Percentiles rank a stretch among this genome's conserved stretches.
phyloP scores from a whole-genome alignment of 2,329 filamentous ascomycete species.

The Ophiosphaerella narmari region DNA sequence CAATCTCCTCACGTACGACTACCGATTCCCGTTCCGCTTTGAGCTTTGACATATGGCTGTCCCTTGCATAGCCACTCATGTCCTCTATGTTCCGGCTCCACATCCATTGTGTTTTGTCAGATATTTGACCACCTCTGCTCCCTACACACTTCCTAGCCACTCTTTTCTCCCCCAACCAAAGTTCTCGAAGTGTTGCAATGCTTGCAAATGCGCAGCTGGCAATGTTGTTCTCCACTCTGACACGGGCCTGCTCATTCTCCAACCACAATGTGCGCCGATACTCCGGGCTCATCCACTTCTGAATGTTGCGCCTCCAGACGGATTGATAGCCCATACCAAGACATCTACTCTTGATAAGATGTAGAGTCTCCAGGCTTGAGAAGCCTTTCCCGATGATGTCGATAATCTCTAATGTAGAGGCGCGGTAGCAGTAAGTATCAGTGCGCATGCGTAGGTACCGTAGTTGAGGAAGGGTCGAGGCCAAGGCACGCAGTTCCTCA shows the following conservation, averaged over 20 bases:
- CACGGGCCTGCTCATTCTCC: constrained; percentile 14
- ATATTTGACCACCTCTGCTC: background rate
- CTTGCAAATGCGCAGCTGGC: constrained; percentile 14
- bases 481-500: constrained; percentile 11
- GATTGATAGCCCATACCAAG: constrained; percentile 20
- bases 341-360: constrained; percentile 13
- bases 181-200: constrained; percentile 10
- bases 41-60: constrained; percentile 5
- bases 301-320: constrained; percentile 19
- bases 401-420: constrained; percentile 12
- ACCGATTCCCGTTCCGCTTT: constrained; percentile 16
- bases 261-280: constrained; percentile 14
- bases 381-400: constrained; percentile 6
- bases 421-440: constrained; percentile 19
- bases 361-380: constrained; percentile 7
- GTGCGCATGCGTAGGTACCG: constrained; percentile 14
- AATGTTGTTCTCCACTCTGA: constrained; percentile 19
- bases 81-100: constrained; percentile 19
- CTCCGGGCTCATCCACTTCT: constrained; percentile 12
- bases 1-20: constrained; percentile 12
- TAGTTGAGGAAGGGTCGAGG: constrained; percentile 9
- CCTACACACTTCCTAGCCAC: constrained; percentile 12
- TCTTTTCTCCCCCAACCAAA: constrained; percentile 20
- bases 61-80: background rate
- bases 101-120: constrained; percentile 10